Percentiles rank a stretch among this genome's conserved stretches.
These are phyloP conservation scores for Aspergillus clavatus DNA, from an alignment of 2,329 filamentous ascomycete species.

Conservation along the genomic window DNA sequence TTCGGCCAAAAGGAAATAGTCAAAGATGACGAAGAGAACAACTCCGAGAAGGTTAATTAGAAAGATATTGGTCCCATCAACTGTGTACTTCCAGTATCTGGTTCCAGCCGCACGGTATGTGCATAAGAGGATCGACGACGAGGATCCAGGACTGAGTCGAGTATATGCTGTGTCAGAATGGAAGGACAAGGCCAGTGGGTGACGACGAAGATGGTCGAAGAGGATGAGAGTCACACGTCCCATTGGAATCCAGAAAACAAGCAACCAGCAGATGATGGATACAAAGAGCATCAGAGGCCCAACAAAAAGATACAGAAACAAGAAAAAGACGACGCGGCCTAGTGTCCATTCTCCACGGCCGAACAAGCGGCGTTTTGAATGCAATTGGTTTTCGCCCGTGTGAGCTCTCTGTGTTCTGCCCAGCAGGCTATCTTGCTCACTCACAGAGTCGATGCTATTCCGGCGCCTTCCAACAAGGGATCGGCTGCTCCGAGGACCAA, in stretches of 20 bases:
- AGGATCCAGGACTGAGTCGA: slow-evolving; percentile 64
- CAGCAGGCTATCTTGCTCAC: slow-evolving; percentile 85
- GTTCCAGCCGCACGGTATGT: slow-evolving; percentile 92
- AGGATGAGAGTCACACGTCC: slow-evolving; percentile 87
- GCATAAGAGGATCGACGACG: slow-evolving; percentile 85
- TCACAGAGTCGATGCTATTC: slow-evolving; percentile 80
- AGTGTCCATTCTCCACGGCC: slow-evolving; percentile 94
- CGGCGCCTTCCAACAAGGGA: slow-evolving; percentile 82
- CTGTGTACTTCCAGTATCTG: slow-evolving; percentile 99
- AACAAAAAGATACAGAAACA: slow-evolving; percentile 91
- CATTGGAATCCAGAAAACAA: slow-evolving; percentile 99
- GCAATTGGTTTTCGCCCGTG: slow-evolving; percentile 39
- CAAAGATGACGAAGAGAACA: slow-evolving; percentile 90
- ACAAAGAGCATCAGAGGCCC: slow-evolving; percentile 81
- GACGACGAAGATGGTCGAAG: slow-evolving; percentile 84
- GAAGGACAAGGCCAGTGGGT: slow-evolving; percentile 88
- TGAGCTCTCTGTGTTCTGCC: slow-evolving; percentile 58
- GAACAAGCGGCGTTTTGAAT: slow-evolving; percentile 78
- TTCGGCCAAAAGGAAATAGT: slow-evolving; percentile 75
- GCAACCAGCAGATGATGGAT: slow-evolving; percentile 85
- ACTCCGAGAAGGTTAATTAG: slow-evolving; percentile 93
- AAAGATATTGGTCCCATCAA: slow-evolving; percentile 98
- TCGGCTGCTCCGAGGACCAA: slow-evolving; percentile 71
- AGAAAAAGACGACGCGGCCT: slow-evolving; percentile 90
- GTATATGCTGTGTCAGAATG: slow-evolving; percentile 77